Conservation (phyloP, 495 filamentous ascomycete genomes). For the Annulohypoxylon nitens region DNA sequence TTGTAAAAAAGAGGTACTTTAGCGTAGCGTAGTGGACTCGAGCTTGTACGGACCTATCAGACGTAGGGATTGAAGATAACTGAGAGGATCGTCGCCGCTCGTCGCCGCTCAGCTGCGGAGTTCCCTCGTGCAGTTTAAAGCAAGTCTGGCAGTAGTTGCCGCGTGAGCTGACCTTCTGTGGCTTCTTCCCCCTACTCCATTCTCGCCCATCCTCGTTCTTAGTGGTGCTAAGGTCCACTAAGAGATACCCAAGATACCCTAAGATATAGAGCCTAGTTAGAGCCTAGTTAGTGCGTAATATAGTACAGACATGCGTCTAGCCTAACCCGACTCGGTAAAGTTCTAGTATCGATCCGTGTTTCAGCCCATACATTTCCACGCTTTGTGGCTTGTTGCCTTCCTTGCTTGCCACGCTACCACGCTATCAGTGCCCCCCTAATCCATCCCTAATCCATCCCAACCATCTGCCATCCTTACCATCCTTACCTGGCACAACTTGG, state of each 20-base stretch:
- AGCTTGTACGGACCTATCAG: conserved; percentile 16
- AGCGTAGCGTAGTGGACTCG: conserved; percentile 11
- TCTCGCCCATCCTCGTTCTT: not conserved
- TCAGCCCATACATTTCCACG: conserved; percentile 34
- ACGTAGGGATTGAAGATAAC: conserved; percentile 28
- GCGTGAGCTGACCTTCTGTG: conserved; percentile 35
- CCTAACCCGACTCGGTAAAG: conserved; percentile 21
- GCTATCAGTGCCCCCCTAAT: not conserved
- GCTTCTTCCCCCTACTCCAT: conserved; percentile 21
- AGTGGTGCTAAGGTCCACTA: conserved; percentile 4
- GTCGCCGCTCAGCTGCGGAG: conserved; percentile 40
- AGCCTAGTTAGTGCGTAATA: conserved; percentile 17
- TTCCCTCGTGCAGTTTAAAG: conserved; percentile 26
- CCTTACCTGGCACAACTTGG: too few relatives aligned
- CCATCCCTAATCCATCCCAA: not conserved
- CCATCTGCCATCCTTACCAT: not conserved
- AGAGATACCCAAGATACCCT: not conserved
- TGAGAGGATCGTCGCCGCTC: conserved; percentile 35
- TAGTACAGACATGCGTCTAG: conserved; percentile 18
- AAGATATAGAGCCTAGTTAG: conserved; percentile 12
- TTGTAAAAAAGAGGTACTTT: conserved; percentile 11
- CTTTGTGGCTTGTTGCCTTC: conserved; percentile 31
- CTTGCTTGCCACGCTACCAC: conserved; percentile 23
- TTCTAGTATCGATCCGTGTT: conserved; percentile 33
- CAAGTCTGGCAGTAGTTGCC: conserved; percentile 4